phyloP scores from a whole-genome alignment of 2,329 filamentous ascomycete species.

The Colletotrichum karsti region DNA sequence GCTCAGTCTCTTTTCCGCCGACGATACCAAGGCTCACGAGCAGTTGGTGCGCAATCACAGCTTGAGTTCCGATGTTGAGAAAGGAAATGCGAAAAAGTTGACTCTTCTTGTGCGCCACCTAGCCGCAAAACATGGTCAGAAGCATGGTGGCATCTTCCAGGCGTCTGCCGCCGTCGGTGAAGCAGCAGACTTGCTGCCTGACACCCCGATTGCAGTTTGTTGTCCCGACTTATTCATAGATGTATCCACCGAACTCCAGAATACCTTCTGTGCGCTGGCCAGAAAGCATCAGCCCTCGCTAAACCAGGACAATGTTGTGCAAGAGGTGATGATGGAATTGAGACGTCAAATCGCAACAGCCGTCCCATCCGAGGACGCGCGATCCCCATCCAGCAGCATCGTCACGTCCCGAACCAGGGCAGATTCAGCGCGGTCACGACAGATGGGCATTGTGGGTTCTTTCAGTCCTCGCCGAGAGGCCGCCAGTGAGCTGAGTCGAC shows the following conservation, averaged over 20 bases:
- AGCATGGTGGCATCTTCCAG: constrained; percentile 50
- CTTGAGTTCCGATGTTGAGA: constrained; percentile 41
- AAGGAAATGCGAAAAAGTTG: constrained; percentile 45
- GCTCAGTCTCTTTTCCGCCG: constrained; percentile 64
- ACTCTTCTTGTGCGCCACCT: constrained; percentile 51
- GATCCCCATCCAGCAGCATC: background rate
- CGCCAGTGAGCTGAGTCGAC: background rate
- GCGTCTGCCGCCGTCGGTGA: constrained; percentile 39
- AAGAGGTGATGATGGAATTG: constrained; percentile 50
- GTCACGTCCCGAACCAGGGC: constrained; percentile 3
- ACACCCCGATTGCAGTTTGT: constrained; percentile 49
- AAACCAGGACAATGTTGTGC: constrained; percentile 52
- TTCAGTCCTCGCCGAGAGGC: constrained; percentile 23
- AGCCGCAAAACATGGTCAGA: constrained; percentile 54
- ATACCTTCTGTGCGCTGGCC: constrained; percentile 58
- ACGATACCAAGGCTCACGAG: constrained; percentile 57
- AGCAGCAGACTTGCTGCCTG: constrained; percentile 38
- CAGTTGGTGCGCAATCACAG: constrained; percentile 42
- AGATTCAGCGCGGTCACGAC: constrained; percentile 23
- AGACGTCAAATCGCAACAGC: background rate
- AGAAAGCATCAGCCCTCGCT: constrained; percentile 50
- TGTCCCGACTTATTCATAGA: constrained; percentile 58
- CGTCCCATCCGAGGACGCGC: background rate
- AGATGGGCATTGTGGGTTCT: constrained; percentile 23
- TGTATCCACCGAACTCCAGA: constrained; percentile 54